Percentiles rank a stretch among this genome's conserved stretches.
These are phyloP conservation scores for Starmerella sp. DNA, from an alignment of 805 yeast species.

Conservation along the genomic window DNA sequence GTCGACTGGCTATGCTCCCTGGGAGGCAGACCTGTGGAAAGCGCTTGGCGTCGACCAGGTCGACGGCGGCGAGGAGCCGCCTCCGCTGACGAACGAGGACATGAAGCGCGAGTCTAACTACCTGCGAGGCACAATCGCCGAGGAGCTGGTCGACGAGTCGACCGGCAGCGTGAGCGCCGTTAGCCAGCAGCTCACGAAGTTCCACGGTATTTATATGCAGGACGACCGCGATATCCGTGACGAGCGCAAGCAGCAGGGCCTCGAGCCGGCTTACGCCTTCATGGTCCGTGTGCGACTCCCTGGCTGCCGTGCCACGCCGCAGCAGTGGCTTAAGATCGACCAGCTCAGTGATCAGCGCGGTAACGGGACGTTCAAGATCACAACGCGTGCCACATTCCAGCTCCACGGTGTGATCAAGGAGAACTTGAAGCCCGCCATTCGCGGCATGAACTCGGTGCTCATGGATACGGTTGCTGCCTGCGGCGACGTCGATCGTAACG, in stretches of 20 bases:
- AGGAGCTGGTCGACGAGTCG: conserved; percentile 64
- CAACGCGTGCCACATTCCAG: conserved; percentile 96
- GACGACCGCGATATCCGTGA: conserved; percentile 96
- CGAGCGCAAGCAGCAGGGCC: conserved; percentile 78
- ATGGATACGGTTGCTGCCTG: conserved; percentile 96
- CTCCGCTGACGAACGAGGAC: conserved; percentile 89
- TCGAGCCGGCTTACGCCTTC: conserved; percentile 93
- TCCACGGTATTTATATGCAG: conserved; percentile 97
- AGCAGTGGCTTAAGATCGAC: conserved; percentile 81
- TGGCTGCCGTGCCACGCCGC: conserved; percentile 80
- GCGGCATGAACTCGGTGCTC: conserved; percentile 82
- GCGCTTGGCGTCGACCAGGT: conserved; percentile 76
- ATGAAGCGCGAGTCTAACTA: conserved; percentile 79
- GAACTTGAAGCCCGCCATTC: conserved; percentile 76
- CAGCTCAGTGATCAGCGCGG: conserved; percentile 69
- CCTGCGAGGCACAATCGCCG: conserved; percentile 86
- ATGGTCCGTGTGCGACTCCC: conserved; percentile 95
- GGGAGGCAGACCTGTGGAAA: conserved; percentile 81
- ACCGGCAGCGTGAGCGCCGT: conserved; percentile 87
- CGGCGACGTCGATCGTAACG: conserved; percentile 97
- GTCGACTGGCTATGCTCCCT: conserved; percentile 76
- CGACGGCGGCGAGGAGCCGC: conserved; percentile 80
- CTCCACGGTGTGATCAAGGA: conserved; percentile 89
- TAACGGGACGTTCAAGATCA: conserved; percentile 84
- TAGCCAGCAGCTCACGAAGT: conserved; percentile 90